These are phyloP conservation scores for Phaseolus coccineus DNA, from an alignment of 331 rosid genomes.

Conservation along the genomic window DNA sequence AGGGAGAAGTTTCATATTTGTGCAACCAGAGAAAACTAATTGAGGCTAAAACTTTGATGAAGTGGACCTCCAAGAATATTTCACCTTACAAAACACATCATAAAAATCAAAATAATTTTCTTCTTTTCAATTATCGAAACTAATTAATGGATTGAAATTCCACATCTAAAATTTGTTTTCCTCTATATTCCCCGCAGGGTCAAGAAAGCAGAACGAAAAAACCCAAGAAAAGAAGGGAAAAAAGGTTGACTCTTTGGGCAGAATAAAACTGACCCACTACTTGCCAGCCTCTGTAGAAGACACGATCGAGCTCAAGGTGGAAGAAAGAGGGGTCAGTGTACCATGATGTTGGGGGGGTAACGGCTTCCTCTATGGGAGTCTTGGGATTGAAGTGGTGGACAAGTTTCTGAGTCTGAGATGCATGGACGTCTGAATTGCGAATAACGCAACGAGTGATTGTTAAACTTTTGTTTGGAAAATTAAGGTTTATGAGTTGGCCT, in stretches of 20 bases:
- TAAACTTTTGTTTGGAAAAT: conserved; percentile 36
- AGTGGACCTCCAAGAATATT: neutral
- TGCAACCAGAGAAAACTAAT: neutral
- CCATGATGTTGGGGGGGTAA: conserved; percentile 93
- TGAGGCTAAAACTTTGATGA: neutral
- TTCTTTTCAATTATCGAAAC: conserved; percentile 6
- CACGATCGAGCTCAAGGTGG: conserved; percentile 69
- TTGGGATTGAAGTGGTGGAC: conserved; percentile 73
- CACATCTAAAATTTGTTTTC: neutral
- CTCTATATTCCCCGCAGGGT: conserved; percentile 5
- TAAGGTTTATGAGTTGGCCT: conserved; percentile 32
- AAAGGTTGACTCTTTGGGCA: conserved; percentile 14
- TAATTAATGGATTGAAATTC: conserved; percentile 25
- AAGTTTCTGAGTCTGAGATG: conserved; percentile 44
- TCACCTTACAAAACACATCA: neutral
- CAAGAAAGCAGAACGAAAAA: conserved; percentile 3
- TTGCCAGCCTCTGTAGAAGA: conserved; percentile 88
- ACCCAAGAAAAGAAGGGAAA: conserved; percentile 5
- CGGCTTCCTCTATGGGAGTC: conserved; percentile 71
- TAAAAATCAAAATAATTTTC: neutral
- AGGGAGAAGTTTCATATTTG: neutral
- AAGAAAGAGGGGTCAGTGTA: conserved; percentile 71
- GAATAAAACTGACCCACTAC: conserved; percentile 70
- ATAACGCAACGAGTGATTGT: conserved; percentile 37
- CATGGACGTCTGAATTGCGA: conserved; percentile 21